A percentile compares a stretch with the other conserved stretches of the same genome.
Conservation (phyloP, 2,329 filamentous ascomycete genomes). For the Colletotrichum plurivorum region DNA sequence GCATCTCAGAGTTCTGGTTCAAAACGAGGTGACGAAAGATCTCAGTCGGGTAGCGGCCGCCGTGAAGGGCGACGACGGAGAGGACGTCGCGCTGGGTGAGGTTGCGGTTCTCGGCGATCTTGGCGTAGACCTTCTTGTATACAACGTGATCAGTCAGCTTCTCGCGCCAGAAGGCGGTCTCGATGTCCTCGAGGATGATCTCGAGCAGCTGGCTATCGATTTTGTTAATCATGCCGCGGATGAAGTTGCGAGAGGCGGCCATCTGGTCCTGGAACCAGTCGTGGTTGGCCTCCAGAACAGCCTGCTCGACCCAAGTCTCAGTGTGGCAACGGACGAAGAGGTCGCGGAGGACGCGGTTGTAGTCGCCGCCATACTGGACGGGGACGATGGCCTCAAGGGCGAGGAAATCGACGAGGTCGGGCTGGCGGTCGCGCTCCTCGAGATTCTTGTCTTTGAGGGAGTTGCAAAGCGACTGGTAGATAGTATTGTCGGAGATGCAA, state of each 20-base stretch:
- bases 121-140: constrained; percentile 12
- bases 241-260: constrained; percentile 10
- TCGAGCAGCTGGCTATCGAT: constrained; percentile 36
- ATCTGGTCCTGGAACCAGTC: constrained; percentile 35
- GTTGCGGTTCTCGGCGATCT: constrained; percentile 15
- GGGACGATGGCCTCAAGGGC: constrained; percentile 39
- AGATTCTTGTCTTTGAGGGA: constrained; percentile 38
- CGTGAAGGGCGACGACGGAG: constrained; percentile 31
- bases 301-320: constrained; percentile 29
- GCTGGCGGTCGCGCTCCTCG: constrained; percentile 32
- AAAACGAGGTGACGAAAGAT: constrained; percentile 33
- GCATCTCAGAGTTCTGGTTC: constrained; percentile 29
- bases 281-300: constrained; percentile 33
- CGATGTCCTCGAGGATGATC: constrained; percentile 37
- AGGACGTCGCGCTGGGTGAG: constrained; percentile 38
- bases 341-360: constrained; percentile 36
- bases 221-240: constrained; percentile 19
- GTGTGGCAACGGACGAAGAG: constrained; percentile 33
- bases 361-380: constrained; percentile 37
- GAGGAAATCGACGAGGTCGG: constrained; percentile 38
- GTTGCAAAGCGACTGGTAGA: constrained; percentile 37
- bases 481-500: constrained; percentile 39
- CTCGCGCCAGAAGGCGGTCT: constrained; percentile 35
- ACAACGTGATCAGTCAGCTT: constrained; percentile 12
- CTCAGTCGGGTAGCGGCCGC: constrained; percentile 31